Conservation (phyloP, 2,329 filamentous ascomycete species). For the Daldinia sp. region DNA sequence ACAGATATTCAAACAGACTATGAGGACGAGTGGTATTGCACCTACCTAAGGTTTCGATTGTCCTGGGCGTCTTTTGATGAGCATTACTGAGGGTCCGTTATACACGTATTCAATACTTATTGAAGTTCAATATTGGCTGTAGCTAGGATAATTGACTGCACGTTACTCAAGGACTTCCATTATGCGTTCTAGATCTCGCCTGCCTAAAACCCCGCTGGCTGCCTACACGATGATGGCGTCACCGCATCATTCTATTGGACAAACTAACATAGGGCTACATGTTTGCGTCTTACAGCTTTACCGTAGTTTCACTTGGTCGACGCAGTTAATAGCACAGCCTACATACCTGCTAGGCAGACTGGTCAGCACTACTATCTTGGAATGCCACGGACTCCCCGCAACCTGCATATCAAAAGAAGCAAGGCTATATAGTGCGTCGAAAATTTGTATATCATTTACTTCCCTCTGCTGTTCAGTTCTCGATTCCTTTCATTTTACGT, state of each 20-base stretch:
- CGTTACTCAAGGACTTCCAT: background rate
- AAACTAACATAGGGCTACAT: background rate
- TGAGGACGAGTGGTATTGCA: slow-evolving; percentile 21
- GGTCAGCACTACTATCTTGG: background rate
- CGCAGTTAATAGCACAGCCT: background rate
- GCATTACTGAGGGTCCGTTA: background rate
- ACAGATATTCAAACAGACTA: slow-evolving; percentile 35
- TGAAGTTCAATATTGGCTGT: background rate
- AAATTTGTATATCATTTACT: background rate
- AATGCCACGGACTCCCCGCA: background rate
- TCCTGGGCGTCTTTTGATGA: background rate
- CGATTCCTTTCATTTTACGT: background rate
- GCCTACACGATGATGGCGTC: background rate
- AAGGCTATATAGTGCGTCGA: background rate
- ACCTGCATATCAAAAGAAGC: background rate
- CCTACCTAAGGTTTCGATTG: slow-evolving; percentile 9
- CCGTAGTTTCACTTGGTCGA: background rate
- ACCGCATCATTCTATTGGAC: background rate
- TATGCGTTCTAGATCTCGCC: background rate
- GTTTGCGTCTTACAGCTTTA: background rate
- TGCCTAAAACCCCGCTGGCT: background rate
- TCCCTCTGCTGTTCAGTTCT: background rate
- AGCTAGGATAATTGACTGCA: background rate
- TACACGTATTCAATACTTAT: background rate
- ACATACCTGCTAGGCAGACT: slow-evolving; percentile 1